Percentiles rank a stretch among this genome's conserved stretches.
Evolutionary conservation across 495 filamentous ascomycete species (phyloP).

Genomic region (Ascodesmis nigricans): DNA sequence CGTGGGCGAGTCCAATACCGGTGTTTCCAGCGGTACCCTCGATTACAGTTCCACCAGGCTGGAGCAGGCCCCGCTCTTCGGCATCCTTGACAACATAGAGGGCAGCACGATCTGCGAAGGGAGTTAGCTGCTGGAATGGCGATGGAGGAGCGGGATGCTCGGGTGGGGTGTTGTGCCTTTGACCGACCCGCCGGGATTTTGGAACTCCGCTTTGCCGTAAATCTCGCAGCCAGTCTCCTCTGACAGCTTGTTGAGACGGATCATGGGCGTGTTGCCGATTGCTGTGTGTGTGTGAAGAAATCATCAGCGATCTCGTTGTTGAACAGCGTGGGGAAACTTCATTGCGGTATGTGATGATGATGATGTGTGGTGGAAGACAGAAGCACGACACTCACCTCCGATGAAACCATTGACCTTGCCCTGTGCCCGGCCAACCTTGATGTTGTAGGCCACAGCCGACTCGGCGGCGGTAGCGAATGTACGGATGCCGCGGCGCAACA

Average conservation of each 20-base stretch:
- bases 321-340: slow-evolving; percentile 3
- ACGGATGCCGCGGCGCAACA: slow-evolving; percentile 33
- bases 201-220: slow-evolving; percentile 93
- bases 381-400: slow-evolving; percentile 41
- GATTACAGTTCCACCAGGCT: slow-evolving; percentile 76
- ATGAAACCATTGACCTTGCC: slow-evolving; percentile 62
- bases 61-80: slow-evolving; percentile 62
- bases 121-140: not conserved
- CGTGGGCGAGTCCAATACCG: slow-evolving; percentile 90
- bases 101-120: slow-evolving; percentile 52
- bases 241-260: slow-evolving; percentile 70
- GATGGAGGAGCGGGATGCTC: not conserved
- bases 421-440: slow-evolving; percentile 60
- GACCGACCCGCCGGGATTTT: slow-evolving; percentile 88
- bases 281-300: slow-evolving; percentile 37
- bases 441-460: slow-evolving; percentile 34
- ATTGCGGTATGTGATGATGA: slow-evolving; percentile 3
- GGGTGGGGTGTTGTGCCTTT: slow-evolving; percentile 28
- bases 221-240: slow-evolving; percentile 84
- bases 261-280: slow-evolving; percentile 92
- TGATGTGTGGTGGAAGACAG: too few relatives aligned
- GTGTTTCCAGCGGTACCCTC: slow-evolving; percentile 97
- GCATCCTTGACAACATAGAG: slow-evolving; percentile 86
- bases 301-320: not conserved
- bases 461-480: slow-evolving; percentile 31